Evolutionary conservation across 2,329 filamentous ascomycete genomes (phyloP), one percentile per base, ranked within the genome.

Genomic region (Cyphellophora europaea): DNA sequence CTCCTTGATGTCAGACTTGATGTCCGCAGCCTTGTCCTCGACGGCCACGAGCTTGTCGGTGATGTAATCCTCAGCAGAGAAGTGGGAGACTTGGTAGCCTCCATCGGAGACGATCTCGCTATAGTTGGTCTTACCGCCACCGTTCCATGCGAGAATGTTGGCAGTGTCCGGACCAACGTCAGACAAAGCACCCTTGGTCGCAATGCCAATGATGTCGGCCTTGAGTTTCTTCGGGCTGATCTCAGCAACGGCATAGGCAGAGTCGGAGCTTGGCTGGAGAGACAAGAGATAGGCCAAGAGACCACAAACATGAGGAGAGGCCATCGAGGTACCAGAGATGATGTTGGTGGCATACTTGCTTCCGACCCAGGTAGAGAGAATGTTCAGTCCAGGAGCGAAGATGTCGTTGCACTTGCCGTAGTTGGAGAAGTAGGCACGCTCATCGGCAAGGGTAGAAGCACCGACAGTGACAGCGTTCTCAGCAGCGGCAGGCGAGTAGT

Each of bases 401-500:
- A 98, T 94, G 66, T 98, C 91, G 61, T 89, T 94, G 77, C 91
- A 98, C 18, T 33, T 38, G 63, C 91, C 91, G 65, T 80, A 96
- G 83, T 98, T 98, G 77, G 93, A 98, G 79, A 98, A 98, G 77
- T 96, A 98, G 48, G 91, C 91, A 66, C 91, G 89, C 72, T 86
- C 85, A 59, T 98, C 91, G 55, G 82, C 77, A 41, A 98, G 77
- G 51, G 85, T 91, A 30, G 87, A 93, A 49, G 91, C 91, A 65
- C 89, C 93, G 46, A 98, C 91, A 40, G 91, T 98, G 60, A 98
- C 77, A 49, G 91, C 88, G 56, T 93, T 86, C 53, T 77, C 72
- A 51, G 93, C 87, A 46, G 89, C 84, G 54, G 91, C 93, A 41
- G 91, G 91, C 27, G 91, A 98, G 77, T 96, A 98, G 72, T 91